phyloP scores from a whole-genome alignment of 345 rosid species.

The Abelmoschus esculentus region DNA sequence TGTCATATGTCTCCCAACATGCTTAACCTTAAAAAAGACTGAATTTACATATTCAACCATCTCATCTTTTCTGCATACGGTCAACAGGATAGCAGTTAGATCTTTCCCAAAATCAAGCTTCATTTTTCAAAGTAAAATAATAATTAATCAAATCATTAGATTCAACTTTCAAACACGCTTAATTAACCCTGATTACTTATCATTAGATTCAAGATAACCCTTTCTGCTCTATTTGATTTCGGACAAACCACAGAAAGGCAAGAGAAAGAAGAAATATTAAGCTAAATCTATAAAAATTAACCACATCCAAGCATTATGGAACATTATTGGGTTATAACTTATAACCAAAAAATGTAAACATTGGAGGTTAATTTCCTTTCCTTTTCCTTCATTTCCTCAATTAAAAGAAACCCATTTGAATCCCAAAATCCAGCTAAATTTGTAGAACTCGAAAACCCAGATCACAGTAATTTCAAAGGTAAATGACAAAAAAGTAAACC shows the following conservation, averaged over 20 bases:
- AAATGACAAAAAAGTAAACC: slow-evolving; percentile 21
- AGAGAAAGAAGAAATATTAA: not conserved
- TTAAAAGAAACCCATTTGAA: slow-evolving; percentile 10
- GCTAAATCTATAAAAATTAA: slow-evolving; percentile 6
- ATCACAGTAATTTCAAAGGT: slow-evolving; percentile 15
- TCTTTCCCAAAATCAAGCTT: slow-evolving; percentile 8
- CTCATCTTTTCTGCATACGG: slow-evolving; percentile 42
- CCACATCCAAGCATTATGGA: slow-evolving; percentile 8
- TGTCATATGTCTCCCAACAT: slow-evolving; percentile 30
- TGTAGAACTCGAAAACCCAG: slow-evolving; percentile 16
- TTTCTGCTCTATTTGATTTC: not conserved
- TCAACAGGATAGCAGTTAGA: slow-evolving; percentile 14
- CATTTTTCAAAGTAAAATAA: slow-evolving; percentile 3
- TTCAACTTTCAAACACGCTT: slow-evolving; percentile 13
- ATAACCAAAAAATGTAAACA: slow-evolving; percentile 1
- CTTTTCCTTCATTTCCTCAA: not conserved
- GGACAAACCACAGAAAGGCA: too few species aligned
- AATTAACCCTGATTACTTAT: not conserved
- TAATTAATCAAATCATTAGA: slow-evolving; percentile 16
- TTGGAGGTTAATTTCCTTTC: slow-evolving; percentile 4
- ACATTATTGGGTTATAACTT: slow-evolving; percentile 11
- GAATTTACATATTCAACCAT: slow-evolving; percentile 22
- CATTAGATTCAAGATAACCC: slow-evolving; percentile 1
- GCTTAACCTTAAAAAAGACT: slow-evolving; percentile 20
- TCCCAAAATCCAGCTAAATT: slow-evolving; percentile 10